Evolutionary conservation across 768 basidiomycete genomes (phyloP), one percentile per base, ranked within the genome.

Genomic region (Hemileccinum rubropunctum): DNA sequence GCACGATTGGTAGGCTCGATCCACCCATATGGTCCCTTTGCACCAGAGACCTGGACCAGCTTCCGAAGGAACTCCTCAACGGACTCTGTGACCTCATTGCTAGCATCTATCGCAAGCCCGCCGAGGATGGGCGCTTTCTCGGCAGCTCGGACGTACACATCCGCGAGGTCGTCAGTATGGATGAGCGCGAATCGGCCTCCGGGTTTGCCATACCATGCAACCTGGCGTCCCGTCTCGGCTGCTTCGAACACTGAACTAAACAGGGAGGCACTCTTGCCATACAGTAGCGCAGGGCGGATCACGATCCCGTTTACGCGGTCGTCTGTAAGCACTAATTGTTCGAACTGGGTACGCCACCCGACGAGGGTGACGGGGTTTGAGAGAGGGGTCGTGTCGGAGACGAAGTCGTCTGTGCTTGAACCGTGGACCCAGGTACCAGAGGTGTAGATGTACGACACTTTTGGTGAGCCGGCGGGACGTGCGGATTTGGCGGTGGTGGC

Each of bases 121-220:
- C 54, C 52, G 39, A 62, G 55, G 18, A 70, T 54, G 9, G 58
- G 58, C 6, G 66, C 68, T 43, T 64, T 60, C 52, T 72, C 70
- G 1, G 51, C 70, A 1, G 61, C 67, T 13, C 69, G 53, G 10
- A 73, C 47, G 44, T 65, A 71, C 12, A 66, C 26, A 40, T 72
- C 70, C 10, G 71, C 71, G 18, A 68, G 57, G 47, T 71, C 71
- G 38, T 73, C 71, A 4, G 45, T 14, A 44, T 73, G 70, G 17
- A 73, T 62, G 15, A 65, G 52, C 11, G 59, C 34, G 18, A 58
- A 53, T n/a, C 68, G 61, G 9, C 59, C 49, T 6, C 62, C 68
- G 0, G 58, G 58, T 39, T 58, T 61, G 17, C 67, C 70, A 18
- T 58, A 54, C 56, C 59, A 62, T 4, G 48, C 51, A 6, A 65